Base-by-base conservation (phyloP, 208 protist genomes). In the Novymonas esmeraldas region DNA sequence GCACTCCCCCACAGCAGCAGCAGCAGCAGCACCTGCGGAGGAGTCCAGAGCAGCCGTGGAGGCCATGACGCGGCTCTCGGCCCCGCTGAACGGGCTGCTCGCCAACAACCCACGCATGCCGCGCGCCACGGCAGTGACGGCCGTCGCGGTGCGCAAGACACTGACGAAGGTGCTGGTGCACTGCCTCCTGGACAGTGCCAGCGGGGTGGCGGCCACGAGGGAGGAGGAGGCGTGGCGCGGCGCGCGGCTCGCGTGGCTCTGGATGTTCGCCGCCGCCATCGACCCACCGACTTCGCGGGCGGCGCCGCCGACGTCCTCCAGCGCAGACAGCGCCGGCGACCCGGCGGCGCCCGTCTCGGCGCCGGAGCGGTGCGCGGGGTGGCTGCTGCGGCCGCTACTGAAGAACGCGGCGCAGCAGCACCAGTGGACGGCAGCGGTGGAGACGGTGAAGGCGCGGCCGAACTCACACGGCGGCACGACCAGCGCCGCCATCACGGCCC, bases 161-260 rank as follows among this genome's bases (percentile, higher is more conserved):
- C 16, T 94, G 2, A 77, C 77, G 5, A 91, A 91, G 59, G 74
- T 80, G 14, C 45, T 89, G 6, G 77, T 94, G 24, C 82, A 90
- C 73, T 63, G 61, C 57, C 66, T 91, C 6, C 57, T 94, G 45
- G 72, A 84, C 73, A 83, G 79, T 56, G 79, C 80, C 14, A 78
- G 63, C 41, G 69, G 77, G 6, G 36, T 70, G 24, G 56, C 68
- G 29, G 20, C 10, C 10, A 54, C 57, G 41, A 55, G 56, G 31
- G 76, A 66, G 26, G 82, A 83, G 16, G 59, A 58, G n/a, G 54
- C 56, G 51, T 72, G 69, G 59, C 76, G 71, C 24, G 29, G 48
- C 38, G 26, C 42, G 44, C 78, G 81, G 51, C 74, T 92, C 71
- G 59, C 64, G 26, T 73, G 78, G 28, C 64, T 89, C 26, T 90